Evolutionary conservation across 441 rosid genomes (phyloP), one percentile per base, ranked within the genome.

Genomic region (Melastoma candidum): DNA sequence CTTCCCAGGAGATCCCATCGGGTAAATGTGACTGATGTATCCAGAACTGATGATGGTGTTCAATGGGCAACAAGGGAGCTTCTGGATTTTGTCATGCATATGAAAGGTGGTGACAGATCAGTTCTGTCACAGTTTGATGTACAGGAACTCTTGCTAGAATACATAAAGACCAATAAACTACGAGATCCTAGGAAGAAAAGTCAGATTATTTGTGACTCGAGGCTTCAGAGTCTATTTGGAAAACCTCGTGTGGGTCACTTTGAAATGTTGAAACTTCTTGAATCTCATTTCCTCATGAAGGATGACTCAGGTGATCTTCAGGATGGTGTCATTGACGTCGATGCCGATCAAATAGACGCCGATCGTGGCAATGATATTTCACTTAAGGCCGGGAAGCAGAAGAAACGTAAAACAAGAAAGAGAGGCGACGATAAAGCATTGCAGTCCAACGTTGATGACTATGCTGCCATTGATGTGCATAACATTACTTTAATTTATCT

Each of bases 11-110:
- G 60, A 2, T 46, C 57, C 11, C 69, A 70, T 65, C 44, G 32
- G 48, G 58, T 60, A 62, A 63, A 71, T 41, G 53, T 49, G 61
- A 67, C 57, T 52, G 71, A 68, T 59, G 60, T 58, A 29, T 63
- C 71, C 39, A 22, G 55, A 2, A 78, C 66, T 73, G 86, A 74
- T 17, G 22, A 17, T 58, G 68, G 65, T 59, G 36, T 44, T 50
- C 81, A 79, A 60, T 90, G 98, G 98, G 98, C 95, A 41, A 83
- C 96, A 46, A 82, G 80, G 65, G 98, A 83, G 71, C 96, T 90
- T 47, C 67, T 90, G 77, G 93, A 90, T 60, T 74, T 90, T 65
- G 85, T 90, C 54, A 73, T 68, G 71, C 93, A 90, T 75, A 85
- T 87, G 98, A 83, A 76, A 71, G 72, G 76, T 62, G 98, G 96